Evolutionary conservation across 352 stramenopile species (phyloP).

Genomic region (Pythium aquatile): DNA sequence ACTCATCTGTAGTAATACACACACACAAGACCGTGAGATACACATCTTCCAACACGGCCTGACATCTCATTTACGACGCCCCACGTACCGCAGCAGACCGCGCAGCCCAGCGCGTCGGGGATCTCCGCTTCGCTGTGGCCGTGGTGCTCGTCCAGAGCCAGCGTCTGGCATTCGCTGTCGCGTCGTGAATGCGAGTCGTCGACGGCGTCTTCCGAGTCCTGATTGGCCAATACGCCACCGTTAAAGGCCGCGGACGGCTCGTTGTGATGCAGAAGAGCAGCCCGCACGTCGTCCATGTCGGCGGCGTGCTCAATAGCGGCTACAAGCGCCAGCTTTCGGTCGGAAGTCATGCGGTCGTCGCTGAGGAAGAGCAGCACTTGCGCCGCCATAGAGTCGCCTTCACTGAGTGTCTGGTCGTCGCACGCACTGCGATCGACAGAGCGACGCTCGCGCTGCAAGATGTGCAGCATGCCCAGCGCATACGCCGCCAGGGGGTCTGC

Average conservation of each 20-base stretch:
- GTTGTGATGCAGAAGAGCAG: constrained; percentile 14
- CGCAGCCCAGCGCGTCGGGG: constrained; percentile 32
- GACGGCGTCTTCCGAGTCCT: neutral
- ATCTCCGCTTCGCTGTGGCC: constrained; percentile 17
- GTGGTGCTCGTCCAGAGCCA: neutral
- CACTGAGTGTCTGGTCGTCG: constrained; percentile 2
- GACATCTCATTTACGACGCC: neutral
- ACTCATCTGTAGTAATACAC: constrained; percentile 26
- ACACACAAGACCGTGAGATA: neutral
- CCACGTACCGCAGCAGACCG: constrained; percentile 43
- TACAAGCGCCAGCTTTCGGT: constrained; percentile 20
- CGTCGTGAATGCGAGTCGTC: constrained; percentile 4
- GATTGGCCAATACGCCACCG: constrained; percentile 1
- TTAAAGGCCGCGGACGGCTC: constrained; percentile 4
- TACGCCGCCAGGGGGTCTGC: constrained; percentile 34
- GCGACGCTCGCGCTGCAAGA: constrained; percentile 12
- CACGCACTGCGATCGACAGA: constrained; percentile 5
- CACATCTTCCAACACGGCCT: neutral
- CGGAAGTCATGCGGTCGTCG: constrained; percentile 2
- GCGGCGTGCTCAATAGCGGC: constrained; percentile 17
- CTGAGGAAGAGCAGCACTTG: constrained; percentile 12
- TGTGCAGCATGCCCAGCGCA: constrained; percentile 35
- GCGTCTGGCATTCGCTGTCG: constrained; percentile 7
- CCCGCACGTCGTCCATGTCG: constrained; percentile 10
- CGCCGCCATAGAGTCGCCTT: constrained; percentile 9